Percentiles rank a stretch among this genome's conserved stretches.
These are phyloP conservation scores for Chernovozyma aurita DNA, from an alignment of 1,139 yeast genomes.

Conservation along the genomic window DNA sequence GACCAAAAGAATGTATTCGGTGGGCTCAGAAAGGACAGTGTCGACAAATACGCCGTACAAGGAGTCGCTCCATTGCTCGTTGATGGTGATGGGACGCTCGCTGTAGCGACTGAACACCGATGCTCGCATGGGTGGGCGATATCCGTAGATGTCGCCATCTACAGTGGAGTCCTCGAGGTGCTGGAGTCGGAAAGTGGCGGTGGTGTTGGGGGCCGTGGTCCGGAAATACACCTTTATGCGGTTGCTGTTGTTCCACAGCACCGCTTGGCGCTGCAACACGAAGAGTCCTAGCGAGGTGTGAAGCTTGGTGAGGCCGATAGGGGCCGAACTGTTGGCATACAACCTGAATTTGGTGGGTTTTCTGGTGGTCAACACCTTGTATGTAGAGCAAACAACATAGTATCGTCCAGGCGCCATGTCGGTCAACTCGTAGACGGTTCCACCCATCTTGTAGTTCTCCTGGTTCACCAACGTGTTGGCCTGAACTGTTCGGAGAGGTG, in stretches of 20 bases:
- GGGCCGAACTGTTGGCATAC: slow-evolving; percentile 8
- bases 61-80: slow-evolving; percentile 38
- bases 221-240: slow-evolving; percentile 30
- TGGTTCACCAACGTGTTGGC: slow-evolving; percentile 23
- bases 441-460: slow-evolving; percentile 25
- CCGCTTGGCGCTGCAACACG: slow-evolving; percentile 12
- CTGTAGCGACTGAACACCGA: slow-evolving; percentile 34
- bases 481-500: slow-evolving; percentile 17
- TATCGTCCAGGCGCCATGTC: slow-evolving; percentile 33
- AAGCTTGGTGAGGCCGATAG: slow-evolving; percentile 16
- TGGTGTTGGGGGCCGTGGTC: slow-evolving; percentile 14
- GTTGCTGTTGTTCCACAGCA: slow-evolving; percentile 37
- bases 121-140: slow-evolving; percentile 40
- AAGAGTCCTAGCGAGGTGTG: slow-evolving; percentile 35
- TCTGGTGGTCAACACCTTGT: slow-evolving; percentile 11
- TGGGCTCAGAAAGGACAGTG: slow-evolving; percentile 20
- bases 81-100: slow-evolving; percentile 26
- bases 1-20: slow-evolving; percentile 34
- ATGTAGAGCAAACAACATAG: slow-evolving; percentile 30
- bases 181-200: slow-evolving; percentile 23
- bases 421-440: slow-evolving; percentile 14
- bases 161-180: slow-evolving; percentile 12
- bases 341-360: slow-evolving; percentile 9
- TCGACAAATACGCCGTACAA: slow-evolving; percentile 44
- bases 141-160: slow-evolving; percentile 7